Percentiles rank a stretch among this genome's conserved stretches.
phyloP scores from a whole-genome alignment of 257 asterid genomes.

The Solanum peruvianum region DNA sequence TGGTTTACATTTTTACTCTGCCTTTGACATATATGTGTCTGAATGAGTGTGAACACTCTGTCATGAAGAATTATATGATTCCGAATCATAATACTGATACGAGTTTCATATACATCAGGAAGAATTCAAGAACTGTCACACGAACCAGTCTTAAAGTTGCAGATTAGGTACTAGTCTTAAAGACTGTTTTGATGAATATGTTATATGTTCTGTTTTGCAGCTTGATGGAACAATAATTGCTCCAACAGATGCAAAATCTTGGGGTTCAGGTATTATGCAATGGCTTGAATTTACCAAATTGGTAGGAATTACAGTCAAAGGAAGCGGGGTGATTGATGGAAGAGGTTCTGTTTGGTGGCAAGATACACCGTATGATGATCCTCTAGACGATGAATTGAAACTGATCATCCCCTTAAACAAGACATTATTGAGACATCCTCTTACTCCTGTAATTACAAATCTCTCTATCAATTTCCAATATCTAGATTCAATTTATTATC shows the following conservation, averaged over 20 bases:
- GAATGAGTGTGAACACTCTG: neutral
- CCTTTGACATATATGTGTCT: neutral
- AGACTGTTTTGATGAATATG: neutral
- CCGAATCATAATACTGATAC: neutral
- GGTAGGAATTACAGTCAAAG: conserved; percentile 67
- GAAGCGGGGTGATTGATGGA: conserved; percentile 73
- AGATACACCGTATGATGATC: conserved; percentile 42
- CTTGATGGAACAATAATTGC: conserved; percentile 80
- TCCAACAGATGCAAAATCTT: conserved; percentile 52
- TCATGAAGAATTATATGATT: neutral
- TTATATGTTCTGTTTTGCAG: conserved; percentile 27
- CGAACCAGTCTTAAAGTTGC: neutral
- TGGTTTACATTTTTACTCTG: neutral
- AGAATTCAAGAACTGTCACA: neutral
- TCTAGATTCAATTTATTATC: neutral
- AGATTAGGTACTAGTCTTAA: neutral
- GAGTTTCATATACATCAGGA: neutral
- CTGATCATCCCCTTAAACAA: conserved; percentile 48
- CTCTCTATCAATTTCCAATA: neutral
- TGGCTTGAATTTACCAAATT: conserved; percentile 85
- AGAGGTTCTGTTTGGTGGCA: conserved; percentile 94
- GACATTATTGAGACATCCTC: conserved; percentile 23
- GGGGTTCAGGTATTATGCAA: conserved; percentile 81
- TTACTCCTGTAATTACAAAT: conserved; percentile 32
- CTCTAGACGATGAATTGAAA: conserved; percentile 65